Base-by-base conservation (phyloP, 768 basidiomycete species). In the Crucibulum laeve region DNA sequence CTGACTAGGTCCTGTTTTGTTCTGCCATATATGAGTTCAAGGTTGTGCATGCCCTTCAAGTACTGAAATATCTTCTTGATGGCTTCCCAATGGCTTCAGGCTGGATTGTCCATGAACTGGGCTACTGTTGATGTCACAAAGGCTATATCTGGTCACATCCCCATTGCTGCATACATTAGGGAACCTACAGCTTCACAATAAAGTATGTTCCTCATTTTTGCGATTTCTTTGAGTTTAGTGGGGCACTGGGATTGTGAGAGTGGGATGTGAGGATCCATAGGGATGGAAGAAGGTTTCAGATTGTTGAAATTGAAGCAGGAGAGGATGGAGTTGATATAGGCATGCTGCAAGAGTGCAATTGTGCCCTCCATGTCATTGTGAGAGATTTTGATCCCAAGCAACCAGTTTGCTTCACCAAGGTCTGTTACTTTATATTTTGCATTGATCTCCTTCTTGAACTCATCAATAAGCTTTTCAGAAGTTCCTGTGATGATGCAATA, bases 11-110 rank as follows among this genome's bases (percentile, higher is more conserved):
- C 28, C n/a, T n/a, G n/a, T n/a, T 30, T n/a, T 30, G 28, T 30
- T 30, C 40, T 39, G 17, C 51, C 53, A 34, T 53, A 55, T 3
- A 46, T 47, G 11, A 61, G 42, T 14, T 39, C 38, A 3, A 50
- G 25, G n/a, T 45, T 40, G 21, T 40, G 45, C 1, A 47, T 57
- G 13, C 59, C 57, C 28, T 55, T 55, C 5, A 79, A 50, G 49
- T 76, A 77, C 3, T 57, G 54, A 37, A 69, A 56, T 19, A 72
- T 47, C 25, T 58, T 59, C 40, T 66, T 66, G 3, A 65, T 62
- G 4, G 67, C 70, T 3, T 59, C 48, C 65, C 67, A 74, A 46
- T 77, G 73, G 0, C 33, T 42, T 0, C 18, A 13, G 2, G 56
- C 53, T 1, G 63, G 69, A 40, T 66, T 64, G 3, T 53, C 39